Conservation (phyloP, 1,284 basidiomycete genomes). For the Cutaneotrichosporon curvatum region DNA sequence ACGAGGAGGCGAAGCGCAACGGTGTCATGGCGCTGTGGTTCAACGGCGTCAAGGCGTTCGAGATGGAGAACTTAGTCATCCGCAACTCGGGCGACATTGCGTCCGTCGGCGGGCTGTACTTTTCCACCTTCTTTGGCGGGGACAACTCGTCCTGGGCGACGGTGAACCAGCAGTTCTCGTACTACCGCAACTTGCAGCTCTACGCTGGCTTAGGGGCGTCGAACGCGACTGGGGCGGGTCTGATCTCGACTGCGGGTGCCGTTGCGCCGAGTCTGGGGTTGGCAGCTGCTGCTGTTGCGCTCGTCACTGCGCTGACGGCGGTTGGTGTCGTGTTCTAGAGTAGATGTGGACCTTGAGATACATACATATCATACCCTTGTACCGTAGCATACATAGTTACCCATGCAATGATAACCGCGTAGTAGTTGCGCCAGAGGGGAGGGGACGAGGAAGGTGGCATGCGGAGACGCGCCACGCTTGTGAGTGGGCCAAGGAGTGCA, state of each 20-base stretch:
- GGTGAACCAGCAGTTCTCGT: constrained; percentile 39
- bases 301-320: too few relatives aligned
- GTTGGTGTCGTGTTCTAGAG: constrained; percentile 1
- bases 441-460: too few relatives aligned
- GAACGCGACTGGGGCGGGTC: constrained; percentile 10
- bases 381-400: too few relatives aligned
- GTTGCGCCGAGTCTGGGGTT: background rate
- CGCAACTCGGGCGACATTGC: constrained; percentile 28
- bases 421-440: background rate
- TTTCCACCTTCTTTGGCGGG: constrained; percentile 48
- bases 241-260: background rate
- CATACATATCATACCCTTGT: too few relatives aligned
- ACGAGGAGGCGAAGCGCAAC: constrained; percentile 36
- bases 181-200: constrained; percentile 41
- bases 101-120: constrained; percentile 40
- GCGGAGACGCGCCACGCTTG: too few relatives aligned
- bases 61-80: constrained; percentile 38
- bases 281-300: background rate
- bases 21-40: constrained; percentile 41
- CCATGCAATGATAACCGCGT: background rate
- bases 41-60: constrained; percentile 38
- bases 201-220: constrained; percentile 29
- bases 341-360: too few relatives aligned
- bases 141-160: constrained; percentile 41
- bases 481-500: too few relatives aligned